phyloP scores from a whole-genome alignment of 305 asterid species.

The Rubia tinctorum region DNA sequence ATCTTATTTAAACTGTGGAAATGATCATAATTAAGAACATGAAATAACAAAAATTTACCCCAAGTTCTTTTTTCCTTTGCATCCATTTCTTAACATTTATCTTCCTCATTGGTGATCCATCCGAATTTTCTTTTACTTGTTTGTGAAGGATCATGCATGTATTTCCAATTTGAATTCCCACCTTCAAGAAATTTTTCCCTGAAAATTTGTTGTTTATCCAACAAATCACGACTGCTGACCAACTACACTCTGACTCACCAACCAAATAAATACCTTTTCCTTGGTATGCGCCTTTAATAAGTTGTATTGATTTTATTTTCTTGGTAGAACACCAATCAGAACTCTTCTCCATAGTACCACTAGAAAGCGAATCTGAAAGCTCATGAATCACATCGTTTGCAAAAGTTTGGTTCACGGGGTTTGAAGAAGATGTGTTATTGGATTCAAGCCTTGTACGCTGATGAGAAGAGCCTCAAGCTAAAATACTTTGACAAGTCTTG shows the following conservation, averaged over 20 bases:
- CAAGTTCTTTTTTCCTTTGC: constrained; percentile 22
- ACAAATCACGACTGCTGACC: constrained; percentile 29
- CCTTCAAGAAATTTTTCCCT: constrained; percentile 49
- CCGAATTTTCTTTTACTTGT: constrained; percentile 34
- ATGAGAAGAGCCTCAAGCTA: constrained; percentile 51
- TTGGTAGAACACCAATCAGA: constrained; percentile 11
- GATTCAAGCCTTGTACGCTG: constrained; percentile 44
- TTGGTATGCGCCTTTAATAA: constrained; percentile 34
- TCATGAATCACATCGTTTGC: constrained; percentile 48
- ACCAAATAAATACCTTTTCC: constrained; percentile 28
- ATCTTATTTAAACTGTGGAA: neutral
- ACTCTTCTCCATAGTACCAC: constrained; percentile 14
- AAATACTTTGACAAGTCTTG: constrained; percentile 40
- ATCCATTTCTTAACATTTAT: constrained; percentile 15
- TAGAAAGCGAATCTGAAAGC: constrained; percentile 35
- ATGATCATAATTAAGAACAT: neutral
- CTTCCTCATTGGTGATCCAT: constrained; percentile 17
- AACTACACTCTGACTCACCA: constrained; percentile 41
- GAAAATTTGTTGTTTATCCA: constrained; percentile 35
- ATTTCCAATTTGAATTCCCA: constrained; percentile 45
- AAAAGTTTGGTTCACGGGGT: constrained; percentile 25
- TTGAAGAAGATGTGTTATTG: constrained; percentile 15
- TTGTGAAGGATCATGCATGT: constrained; percentile 24
- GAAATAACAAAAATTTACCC: constrained; percentile 18
- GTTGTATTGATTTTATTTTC: constrained; percentile 13